These are phyloP conservation scores for Oryza punctata DNA, from an alignment of 176 grass and related monocot genomes.

Conservation along the genomic window DNA sequence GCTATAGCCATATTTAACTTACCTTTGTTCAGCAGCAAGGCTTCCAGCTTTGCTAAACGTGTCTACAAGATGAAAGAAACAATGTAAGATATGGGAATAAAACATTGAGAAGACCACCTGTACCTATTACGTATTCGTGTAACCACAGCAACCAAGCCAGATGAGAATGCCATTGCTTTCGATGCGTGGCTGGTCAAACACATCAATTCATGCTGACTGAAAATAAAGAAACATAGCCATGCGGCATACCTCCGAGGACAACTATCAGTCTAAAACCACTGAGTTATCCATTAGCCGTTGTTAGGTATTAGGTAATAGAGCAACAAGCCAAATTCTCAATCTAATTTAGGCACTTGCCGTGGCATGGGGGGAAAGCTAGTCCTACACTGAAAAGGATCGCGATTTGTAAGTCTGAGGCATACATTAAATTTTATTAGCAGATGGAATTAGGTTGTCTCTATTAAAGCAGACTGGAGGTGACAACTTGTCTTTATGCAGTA, in stretches of 20 bases:
- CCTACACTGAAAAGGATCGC: neutral
- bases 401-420: neutral
- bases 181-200: slow-evolving; percentile 14
- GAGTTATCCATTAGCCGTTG: slow-evolving; percentile 9
- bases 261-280: neutral
- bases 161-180: slow-evolving; percentile 9
- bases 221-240: slow-evolving; percentile 1
- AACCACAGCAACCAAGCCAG: slow-evolving; percentile 17
- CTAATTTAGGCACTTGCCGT: slow-evolving; percentile 12
- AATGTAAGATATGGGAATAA: slow-evolving; percentile 18
- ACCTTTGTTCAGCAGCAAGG: slow-evolving; percentile 64
- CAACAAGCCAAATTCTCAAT: neutral
- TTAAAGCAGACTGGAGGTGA: neutral
- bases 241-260: neutral
- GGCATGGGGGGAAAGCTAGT: neutral
- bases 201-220: slow-evolving; percentile 20
- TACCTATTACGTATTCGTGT: slow-evolving; percentile 16
- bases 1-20: slow-evolving; percentile 26
- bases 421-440: neutral
- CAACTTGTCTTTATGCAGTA: neutral
- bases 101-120: slow-evolving; percentile 17
- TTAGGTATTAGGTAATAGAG: slow-evolving; percentile 4
- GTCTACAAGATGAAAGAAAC: slow-evolving; percentile 34
- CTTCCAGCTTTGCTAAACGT: slow-evolving; percentile 73
- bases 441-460: neutral